phyloP scores from a whole-genome alignment of 2,329 filamentous ascomycete species.

The Cladosporium sp. region DNA sequence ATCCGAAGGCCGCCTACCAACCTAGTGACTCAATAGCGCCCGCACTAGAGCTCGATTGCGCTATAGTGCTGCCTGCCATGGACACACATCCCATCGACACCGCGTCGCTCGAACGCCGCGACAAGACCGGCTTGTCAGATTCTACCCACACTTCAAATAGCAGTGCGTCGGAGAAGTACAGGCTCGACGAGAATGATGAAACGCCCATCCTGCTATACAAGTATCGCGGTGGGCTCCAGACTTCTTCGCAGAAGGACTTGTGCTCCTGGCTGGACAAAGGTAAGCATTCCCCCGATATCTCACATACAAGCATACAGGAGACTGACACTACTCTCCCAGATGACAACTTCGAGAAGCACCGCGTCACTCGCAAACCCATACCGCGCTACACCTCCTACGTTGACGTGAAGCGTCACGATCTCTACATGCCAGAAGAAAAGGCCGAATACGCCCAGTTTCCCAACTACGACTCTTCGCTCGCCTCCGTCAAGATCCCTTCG shows the following conservation, averaged over 20 bases:
- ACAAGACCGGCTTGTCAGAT: constrained; percentile 39
- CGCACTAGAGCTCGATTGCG: not conserved
- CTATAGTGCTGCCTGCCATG: constrained; percentile 18
- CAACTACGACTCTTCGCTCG: constrained; percentile 44
- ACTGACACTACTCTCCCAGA: constrained; percentile 27
- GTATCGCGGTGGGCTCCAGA: constrained; percentile 41
- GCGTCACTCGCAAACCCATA: constrained; percentile 45
- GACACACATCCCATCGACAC: constrained; percentile 15
- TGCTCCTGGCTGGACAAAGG: constrained; percentile 36
- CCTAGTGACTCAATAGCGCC: constrained; percentile 12
- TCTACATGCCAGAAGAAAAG: constrained; percentile 39
- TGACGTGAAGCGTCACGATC: constrained; percentile 44
- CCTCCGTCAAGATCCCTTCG: constrained; percentile 44
- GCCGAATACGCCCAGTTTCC: constrained; percentile 31
- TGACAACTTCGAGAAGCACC: constrained; percentile 32
- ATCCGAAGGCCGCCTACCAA: constrained; percentile 1
- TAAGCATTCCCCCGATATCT: constrained; percentile 16
- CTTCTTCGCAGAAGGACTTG: constrained; percentile 42
- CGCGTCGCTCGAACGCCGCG: constrained; percentile 14
- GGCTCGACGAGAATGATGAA: constrained; percentile 40
- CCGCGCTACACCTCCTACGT: constrained; percentile 43
- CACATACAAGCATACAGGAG: constrained; percentile 4
- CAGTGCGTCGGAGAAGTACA: constrained; percentile 36
- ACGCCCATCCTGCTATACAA: constrained; percentile 44
- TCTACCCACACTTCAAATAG: constrained; percentile 40